Percentiles rank a stretch among this genome's conserved stretches.
These are phyloP conservation scores for Penicillium sp. DNA, from an alignment of 2,329 filamentous ascomycete genomes.

Conservation along the genomic window DNA sequence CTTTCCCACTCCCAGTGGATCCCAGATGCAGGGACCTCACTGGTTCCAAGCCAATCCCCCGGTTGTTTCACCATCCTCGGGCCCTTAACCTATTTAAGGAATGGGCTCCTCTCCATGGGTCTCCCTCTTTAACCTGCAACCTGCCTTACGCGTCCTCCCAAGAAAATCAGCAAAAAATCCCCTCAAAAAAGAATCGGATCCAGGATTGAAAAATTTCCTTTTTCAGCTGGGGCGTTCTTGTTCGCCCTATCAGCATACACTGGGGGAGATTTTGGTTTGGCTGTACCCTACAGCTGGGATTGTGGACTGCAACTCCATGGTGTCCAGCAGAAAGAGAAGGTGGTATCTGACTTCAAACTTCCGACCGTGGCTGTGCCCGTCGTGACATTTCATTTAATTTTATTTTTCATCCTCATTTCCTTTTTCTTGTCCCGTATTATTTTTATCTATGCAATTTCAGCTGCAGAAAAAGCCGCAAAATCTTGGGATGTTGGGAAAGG, in stretches of 20 bases:
- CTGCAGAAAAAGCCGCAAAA: background rate
- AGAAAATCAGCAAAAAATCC: constrained; percentile 3
- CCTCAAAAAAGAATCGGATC: background rate
- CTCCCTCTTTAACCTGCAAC: constrained; percentile 23
- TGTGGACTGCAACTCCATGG: background rate
- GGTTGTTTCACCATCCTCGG: constrained; percentile 33
- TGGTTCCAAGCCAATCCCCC: constrained; percentile 14
- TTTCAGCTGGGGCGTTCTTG: background rate
- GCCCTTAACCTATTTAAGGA: constrained; percentile 27
- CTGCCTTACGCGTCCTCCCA: constrained; percentile 30
- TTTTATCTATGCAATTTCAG: background rate
- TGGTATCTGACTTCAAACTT: constrained; percentile 4
- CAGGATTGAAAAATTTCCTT: background rate
- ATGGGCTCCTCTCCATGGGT: constrained; percentile 13
- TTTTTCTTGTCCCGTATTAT: background rate
- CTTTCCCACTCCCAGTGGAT: constrained; percentile 6
- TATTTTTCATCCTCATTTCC: background rate
- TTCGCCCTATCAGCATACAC: no score
- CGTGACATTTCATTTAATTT: background rate
- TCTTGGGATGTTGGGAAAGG: background rate
- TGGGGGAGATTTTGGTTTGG: background rate
- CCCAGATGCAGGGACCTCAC: constrained; percentile 13
- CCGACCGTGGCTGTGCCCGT: constrained; percentile 5
- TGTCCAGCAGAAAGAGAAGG: constrained; percentile 3
- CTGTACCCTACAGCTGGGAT: no score